phyloP scores from a whole-genome alignment of 257 asterid species.

The Plantago major region DNA sequence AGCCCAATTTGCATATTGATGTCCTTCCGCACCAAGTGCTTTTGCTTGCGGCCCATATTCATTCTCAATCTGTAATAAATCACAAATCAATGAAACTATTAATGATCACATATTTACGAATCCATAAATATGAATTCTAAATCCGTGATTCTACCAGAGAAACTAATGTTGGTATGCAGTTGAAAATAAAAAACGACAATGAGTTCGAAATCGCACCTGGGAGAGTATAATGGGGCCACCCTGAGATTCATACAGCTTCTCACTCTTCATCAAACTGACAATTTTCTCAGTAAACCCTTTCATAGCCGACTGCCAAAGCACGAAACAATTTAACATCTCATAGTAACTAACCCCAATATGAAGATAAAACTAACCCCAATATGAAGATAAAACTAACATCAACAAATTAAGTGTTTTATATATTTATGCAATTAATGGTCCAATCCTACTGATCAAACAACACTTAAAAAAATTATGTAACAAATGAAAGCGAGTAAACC shows the following conservation, averaged over 20 bases:
- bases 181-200: background rate
- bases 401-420: slow-evolving; percentile 1
- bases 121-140: background rate
- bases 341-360: slow-evolving; percentile 1
- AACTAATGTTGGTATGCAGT: background rate
- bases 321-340: slow-evolving; percentile 11
- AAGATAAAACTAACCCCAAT: no score
- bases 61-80: slow-evolving; percentile 49
- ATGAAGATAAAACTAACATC: slow-evolving; percentile 11
- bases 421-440: no score
- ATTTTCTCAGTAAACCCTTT: slow-evolving; percentile 69
- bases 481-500: background rate
- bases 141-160: background rate
- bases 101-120: background rate
- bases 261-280: slow-evolving; percentile 70
- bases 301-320: slow-evolving; percentile 72
- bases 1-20: slow-evolving; percentile 51
- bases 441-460: slow-evolving; percentile 2
- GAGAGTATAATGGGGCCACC: slow-evolving; percentile 91
- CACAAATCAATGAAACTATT: slow-evolving; percentile 6
- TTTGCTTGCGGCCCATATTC: slow-evolving; percentile 59
- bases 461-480: background rate
- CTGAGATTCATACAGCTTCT: slow-evolving; percentile 62
- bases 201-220: slow-evolving; percentile 43
- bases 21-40: slow-evolving; percentile 45